Conservation (phyloP, 805 yeast species). For the Clavispora carvajalis region DNA sequence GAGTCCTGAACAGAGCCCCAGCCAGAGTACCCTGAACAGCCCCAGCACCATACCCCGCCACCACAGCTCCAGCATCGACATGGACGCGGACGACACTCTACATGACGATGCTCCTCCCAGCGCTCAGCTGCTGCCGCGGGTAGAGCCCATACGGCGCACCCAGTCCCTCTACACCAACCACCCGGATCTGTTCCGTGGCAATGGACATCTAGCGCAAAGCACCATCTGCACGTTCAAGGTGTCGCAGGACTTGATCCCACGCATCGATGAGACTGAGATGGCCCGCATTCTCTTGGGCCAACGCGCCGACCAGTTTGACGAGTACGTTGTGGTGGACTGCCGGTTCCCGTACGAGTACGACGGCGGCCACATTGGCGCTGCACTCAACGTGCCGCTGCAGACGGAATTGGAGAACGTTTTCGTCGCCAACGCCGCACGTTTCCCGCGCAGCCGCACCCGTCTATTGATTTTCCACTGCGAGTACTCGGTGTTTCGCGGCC, state of each 20-base stretch:
- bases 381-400: conserved; percentile 71
- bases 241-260: conserved; percentile 58
- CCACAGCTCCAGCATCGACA: too few species aligned
- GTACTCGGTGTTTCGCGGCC: conserved; percentile 90
- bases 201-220: conserved; percentile 27
- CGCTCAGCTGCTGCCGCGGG: background rate
- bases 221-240: conserved; percentile 25
- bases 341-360: conserved; percentile 86
- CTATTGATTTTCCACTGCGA: conserved; percentile 90
- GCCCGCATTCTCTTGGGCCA: conserved; percentile 54
- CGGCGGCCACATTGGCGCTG: conserved; percentile 89
- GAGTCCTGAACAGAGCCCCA: too few species aligned
- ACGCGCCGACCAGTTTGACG: conserved; percentile 46
- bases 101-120: too few species aligned
- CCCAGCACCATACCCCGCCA: too few species aligned
- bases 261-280: conserved; percentile 57
- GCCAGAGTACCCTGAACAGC: too few species aligned
- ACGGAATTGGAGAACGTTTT: conserved; percentile 60
- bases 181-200: conserved; percentile 15
- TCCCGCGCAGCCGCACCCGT: conserved; percentile 23
- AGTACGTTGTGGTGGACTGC: conserved; percentile 70
- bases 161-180: conserved; percentile 58
- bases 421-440: conserved; percentile 18
- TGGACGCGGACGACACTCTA: too few species aligned
- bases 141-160: conserved; percentile 46